phyloP scores from a whole-genome alignment of 305 asterid species.

The Fraxinus sp. region DNA sequence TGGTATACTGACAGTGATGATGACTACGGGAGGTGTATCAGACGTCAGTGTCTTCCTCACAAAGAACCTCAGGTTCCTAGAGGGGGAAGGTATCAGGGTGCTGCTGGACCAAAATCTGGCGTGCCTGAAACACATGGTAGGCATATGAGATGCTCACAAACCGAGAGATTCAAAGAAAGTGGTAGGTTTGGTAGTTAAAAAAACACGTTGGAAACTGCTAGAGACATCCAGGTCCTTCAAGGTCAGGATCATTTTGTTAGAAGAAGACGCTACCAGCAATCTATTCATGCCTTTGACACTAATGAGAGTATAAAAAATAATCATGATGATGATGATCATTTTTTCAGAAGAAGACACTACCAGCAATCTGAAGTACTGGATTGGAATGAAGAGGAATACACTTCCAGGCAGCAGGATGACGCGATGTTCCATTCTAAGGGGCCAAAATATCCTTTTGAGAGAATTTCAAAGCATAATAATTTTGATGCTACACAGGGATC shows the following conservation, averaged over 20 bases:
- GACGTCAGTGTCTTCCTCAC: slow-evolving; percentile 26
- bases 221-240: slow-evolving; percentile 21
- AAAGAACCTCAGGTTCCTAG: slow-evolving; percentile 24
- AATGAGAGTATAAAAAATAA: slow-evolving; percentile 24
- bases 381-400: slow-evolving; percentile 32
- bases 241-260: slow-evolving; percentile 32
- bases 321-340: slow-evolving; percentile 30
- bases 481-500: slow-evolving; percentile 35
- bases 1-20: slow-evolving; percentile 25
- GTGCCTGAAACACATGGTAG: slow-evolving; percentile 26
- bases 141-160: slow-evolving; percentile 28
- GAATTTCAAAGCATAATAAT: slow-evolving; percentile 26
- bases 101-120: slow-evolving; percentile 22
- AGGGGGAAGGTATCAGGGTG: slow-evolving; percentile 25
- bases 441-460: slow-evolving; percentile 31
- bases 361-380: slow-evolving; percentile 36
- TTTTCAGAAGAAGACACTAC: slow-evolving; percentile 34
- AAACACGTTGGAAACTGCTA: slow-evolving; percentile 22
- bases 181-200: slow-evolving; percentile 27
- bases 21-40: slow-evolving; percentile 28
- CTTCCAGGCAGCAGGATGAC: slow-evolving; percentile 28
- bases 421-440: slow-evolving; percentile 26
- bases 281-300: slow-evolving; percentile 19
- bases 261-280: slow-evolving; percentile 27
- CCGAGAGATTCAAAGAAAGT: slow-evolving; percentile 30